Conservation (phyloP, 1,139 yeast genomes). For the Taphrina deformans region DNA sequence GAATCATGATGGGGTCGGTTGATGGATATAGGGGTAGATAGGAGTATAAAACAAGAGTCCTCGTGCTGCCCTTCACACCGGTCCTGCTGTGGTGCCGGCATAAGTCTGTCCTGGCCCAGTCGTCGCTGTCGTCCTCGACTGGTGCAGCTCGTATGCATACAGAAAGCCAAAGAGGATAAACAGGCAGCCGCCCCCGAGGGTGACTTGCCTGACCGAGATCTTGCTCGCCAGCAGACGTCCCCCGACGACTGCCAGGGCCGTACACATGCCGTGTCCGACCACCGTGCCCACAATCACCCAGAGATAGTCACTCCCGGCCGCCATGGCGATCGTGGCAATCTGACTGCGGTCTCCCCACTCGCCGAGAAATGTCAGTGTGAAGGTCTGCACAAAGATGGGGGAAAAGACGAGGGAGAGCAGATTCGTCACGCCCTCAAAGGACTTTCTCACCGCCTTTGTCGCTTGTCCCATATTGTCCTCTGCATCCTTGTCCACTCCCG, state of each 20-base stretch:
- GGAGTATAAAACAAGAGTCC: too few species aligned
- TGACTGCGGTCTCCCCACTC: constrained; percentile 99
- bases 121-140: neutral
- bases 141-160: constrained; percentile 61
- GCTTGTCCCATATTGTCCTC: constrained; percentile 11
- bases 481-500: neutral
- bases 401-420: constrained; percentile 67
- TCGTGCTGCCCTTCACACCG: neutral
- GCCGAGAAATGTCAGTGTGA: constrained; percentile 92
- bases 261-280: constrained; percentile 86
- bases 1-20: too few species aligned
- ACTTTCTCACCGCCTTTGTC: constrained; percentile 36
- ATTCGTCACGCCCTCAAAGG: constrained; percentile 50
- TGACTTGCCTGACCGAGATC: constrained; percentile 87
- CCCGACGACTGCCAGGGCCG: constrained; percentile 88
- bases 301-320: constrained; percentile 94
- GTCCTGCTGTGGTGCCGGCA: neutral
- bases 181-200: constrained; percentile 85
- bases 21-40: too few species aligned
- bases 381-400: constrained; percentile 92
- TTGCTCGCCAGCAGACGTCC: constrained; percentile 87
- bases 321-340: constrained; percentile 97
- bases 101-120: neutral
- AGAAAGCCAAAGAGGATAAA: constrained; percentile 78
- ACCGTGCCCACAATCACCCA: constrained; percentile 85